Evolutionary conservation across 768 basidiomycete species (phyloP), one percentile per base, ranked within the genome.

Genomic region (Agrocybe chaxingu): DNA sequence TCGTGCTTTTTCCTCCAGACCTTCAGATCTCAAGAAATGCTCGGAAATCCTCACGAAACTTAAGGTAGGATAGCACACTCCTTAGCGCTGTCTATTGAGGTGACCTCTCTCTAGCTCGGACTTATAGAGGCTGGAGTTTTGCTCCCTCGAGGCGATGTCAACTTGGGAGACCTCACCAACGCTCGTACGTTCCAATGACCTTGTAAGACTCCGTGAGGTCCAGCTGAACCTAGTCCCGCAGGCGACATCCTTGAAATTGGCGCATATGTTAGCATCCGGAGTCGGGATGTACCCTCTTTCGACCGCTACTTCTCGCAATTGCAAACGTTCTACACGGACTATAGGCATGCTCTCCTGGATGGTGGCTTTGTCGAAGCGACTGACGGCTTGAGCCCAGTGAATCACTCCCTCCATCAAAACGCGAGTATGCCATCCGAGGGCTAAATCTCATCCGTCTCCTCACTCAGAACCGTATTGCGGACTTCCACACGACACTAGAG

Each of bases 191-290:
- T 8, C 40, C 31, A 8, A 12, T 35, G 2, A 48, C 4, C 45
- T 19, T 41, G 24, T 24, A 24, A 3, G 24, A 7, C 9, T 46
- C 10, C 40, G 38, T 16, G 8, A 45, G 18, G 31, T 30, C 13
- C 2, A 29, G 10, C 36, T 49, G 44, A 42, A 57, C 33, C 19
- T 3, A 40, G 13, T 30, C 47, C 13, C 35, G 37, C 32, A 95
- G 93, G 96, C 53, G 92, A 94, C 54, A 89, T 97, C 51, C 85
- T 99, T 51, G 96, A 98, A 74, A 86, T 98, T 59, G 96, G 94
- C 47, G 92, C 94, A 12, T 86, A 95, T 74, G 89, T 90, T 77
- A 93, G 95, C 55, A 89, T 98, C 66, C 82, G 92, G 35, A 79
- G 85, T 56, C 82, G 82, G 63, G 92, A 96, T 66, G 81, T 95